Evolutionary conservation across 2,329 filamentous ascomycete species (phyloP).

Genomic region (Geosmithia flava): DNA sequence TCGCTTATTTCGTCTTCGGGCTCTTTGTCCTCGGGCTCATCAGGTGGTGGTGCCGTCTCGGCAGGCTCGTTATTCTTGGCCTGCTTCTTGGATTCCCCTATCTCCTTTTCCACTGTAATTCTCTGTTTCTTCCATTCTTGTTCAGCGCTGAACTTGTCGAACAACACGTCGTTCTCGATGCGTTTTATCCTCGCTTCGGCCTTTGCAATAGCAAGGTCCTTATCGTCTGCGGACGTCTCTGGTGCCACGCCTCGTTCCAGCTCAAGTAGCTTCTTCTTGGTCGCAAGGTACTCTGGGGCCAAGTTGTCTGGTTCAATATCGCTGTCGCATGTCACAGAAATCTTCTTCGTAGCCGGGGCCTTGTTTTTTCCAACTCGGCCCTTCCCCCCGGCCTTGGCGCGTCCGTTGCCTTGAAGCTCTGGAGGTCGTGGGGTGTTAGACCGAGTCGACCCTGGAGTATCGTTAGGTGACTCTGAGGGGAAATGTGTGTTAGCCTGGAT

Average conservation of each 20-base stretch:
- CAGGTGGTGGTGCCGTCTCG: slow-evolving; percentile 7
- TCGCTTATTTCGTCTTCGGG: slow-evolving; percentile 33
- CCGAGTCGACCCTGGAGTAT: slow-evolving; percentile 1
- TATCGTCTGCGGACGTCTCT: slow-evolving; percentile 7
- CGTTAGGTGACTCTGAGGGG: background rate
- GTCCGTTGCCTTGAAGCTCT: background rate
- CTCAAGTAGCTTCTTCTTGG: slow-evolving; percentile 56
- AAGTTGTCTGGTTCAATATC: slow-evolving; percentile 67
- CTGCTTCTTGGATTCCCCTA: slow-evolving; percentile 33
- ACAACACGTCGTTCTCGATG: slow-evolving; percentile 68
- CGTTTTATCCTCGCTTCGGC: slow-evolving; percentile 61
- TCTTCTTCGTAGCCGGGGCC: slow-evolving; percentile 22
- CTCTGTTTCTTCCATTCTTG: slow-evolving; percentile 50
- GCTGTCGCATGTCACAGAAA: slow-evolving; percentile 43
- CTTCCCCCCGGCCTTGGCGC: slow-evolving; percentile 16
- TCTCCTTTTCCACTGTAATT: slow-evolving; percentile 49
- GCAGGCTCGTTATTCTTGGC: slow-evolving; percentile 10
- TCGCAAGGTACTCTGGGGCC: slow-evolving; percentile 63
- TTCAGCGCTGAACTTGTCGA: slow-evolving; percentile 55
- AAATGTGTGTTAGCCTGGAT: background rate
- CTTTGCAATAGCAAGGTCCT: slow-evolving; percentile 43
- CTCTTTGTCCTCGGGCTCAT: slow-evolving; percentile 7
- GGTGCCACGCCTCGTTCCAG: slow-evolving; percentile 29
- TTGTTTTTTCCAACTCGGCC: slow-evolving; percentile 14
- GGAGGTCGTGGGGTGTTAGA: background rate